Percentiles rank a stretch among this genome's conserved stretches.
Evolutionary conservation across 1,284 basidiomycete genomes (phyloP).

Genomic region (Mycena citricolor): DNA sequence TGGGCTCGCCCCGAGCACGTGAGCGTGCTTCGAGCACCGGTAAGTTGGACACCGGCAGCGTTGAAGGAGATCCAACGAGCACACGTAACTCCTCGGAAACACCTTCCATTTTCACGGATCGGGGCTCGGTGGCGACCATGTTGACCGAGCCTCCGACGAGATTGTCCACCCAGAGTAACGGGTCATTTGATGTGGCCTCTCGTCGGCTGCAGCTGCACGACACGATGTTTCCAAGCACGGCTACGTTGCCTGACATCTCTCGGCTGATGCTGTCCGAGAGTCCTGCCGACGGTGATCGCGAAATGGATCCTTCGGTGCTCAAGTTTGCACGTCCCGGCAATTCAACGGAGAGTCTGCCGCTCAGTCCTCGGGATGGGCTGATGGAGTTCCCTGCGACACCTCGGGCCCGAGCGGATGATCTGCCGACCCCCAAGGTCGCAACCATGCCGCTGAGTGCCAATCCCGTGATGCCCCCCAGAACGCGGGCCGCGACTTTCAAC

Average conservation of each 20-base stretch:
- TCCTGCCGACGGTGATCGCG: slow-evolving; percentile 27
- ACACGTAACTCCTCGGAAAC: slow-evolving; percentile 43
- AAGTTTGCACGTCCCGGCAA: slow-evolving; percentile 68
- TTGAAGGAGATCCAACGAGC: slow-evolving; percentile 31
- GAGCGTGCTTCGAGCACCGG: slow-evolving; percentile 35
- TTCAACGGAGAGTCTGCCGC: slow-evolving; percentile 65
- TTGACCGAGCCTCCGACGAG: slow-evolving; percentile 48
- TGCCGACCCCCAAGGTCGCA: slow-evolving; percentile 23
- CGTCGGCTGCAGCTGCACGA: slow-evolving; percentile 24
- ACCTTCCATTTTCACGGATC: slow-evolving; percentile 41
- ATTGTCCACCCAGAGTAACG: slow-evolving; percentile 31
- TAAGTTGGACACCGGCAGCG: slow-evolving; percentile 10
- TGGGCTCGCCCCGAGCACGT: slow-evolving; percentile 25
- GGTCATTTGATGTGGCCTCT: slow-evolving; percentile 20
- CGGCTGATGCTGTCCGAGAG: slow-evolving; percentile 33
- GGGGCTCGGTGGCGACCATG: slow-evolving; percentile 41
- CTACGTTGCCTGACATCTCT: slow-evolving; percentile 36
- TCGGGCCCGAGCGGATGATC: slow-evolving; percentile 16
- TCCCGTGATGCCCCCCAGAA: slow-evolving; percentile 18
- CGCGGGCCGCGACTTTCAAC: slow-evolving; percentile 21
- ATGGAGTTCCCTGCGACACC: slow-evolving; percentile 17
- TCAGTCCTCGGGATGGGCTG: slow-evolving; percentile 26
- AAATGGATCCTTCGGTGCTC: slow-evolving; percentile 66
- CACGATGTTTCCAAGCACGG: slow-evolving; percentile 32
- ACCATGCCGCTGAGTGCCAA: slow-evolving; percentile 19